Conservation (phyloP, 371 early-diverging fungal genomes). For the Scutellospora calospora region DNA sequence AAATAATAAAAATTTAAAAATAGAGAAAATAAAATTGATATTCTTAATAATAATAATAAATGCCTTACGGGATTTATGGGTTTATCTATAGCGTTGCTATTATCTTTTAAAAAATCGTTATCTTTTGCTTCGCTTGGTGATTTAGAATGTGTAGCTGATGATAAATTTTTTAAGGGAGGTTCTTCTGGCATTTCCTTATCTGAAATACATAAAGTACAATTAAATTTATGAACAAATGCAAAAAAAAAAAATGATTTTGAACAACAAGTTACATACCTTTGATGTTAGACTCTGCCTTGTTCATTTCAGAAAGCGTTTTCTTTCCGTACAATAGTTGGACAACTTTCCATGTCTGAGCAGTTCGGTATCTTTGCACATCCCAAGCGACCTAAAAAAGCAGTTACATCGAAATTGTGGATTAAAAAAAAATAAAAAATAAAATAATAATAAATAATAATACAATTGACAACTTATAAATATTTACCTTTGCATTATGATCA, state of each 20-base stretch:
- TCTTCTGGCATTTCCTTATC: not conserved
- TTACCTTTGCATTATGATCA: slow-evolving; percentile 74
- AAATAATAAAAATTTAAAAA: not conserved
- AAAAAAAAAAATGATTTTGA: no score
- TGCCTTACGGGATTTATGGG: not conserved
- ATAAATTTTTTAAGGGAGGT: not conserved
- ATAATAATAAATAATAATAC: not conserved
- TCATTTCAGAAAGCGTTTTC: slow-evolving; percentile 41
- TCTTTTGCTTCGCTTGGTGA: not conserved
- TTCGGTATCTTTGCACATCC: slow-evolving; percentile 69
- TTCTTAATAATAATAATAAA: not conserved
- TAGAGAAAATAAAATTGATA: no score
- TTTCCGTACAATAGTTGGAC: slow-evolving; percentile 69
- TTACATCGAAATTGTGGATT: no score
- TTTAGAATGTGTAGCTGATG: not conserved
- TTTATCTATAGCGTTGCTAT: not conserved
- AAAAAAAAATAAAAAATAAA: not conserved
- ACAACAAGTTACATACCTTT: no score
- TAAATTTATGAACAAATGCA: not conserved
- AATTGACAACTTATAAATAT: not conserved
- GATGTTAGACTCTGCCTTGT: not conserved
- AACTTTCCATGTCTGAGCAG: slow-evolving; percentile 85
- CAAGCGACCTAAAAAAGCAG: slow-evolving; percentile 59
- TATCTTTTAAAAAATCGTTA: not conserved
- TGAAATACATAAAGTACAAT: not conserved